Evolutionary conservation across 352 stramenopile species (phyloP).

Genomic region (Globisporangium apiculatum): DNA sequence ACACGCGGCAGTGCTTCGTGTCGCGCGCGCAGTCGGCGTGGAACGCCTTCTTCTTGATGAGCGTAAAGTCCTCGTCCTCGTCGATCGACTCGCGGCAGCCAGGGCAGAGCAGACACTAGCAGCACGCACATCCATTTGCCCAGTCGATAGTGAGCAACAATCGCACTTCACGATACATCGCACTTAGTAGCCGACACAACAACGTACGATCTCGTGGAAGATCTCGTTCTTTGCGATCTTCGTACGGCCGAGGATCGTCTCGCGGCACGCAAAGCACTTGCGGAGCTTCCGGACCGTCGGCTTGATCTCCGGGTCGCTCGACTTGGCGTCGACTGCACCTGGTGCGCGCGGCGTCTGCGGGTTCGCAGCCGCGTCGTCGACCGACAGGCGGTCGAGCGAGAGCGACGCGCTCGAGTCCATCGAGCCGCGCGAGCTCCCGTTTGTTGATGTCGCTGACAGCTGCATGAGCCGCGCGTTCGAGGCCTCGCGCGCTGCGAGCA

Average conservation of each 20-base stretch:
- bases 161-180: background rate
- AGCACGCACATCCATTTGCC: too few species aligned
- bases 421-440: constrained; percentile 13
- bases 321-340: constrained; percentile 46
- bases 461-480: constrained; percentile 72
- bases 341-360: constrained; percentile 30
- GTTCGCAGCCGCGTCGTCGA: constrained; percentile 21
- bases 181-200: too few species aligned
- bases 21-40: constrained; percentile 67
- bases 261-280: constrained; percentile 76
- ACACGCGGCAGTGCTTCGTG: constrained; percentile 57
- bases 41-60: constrained; percentile 82
- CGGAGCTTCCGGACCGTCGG: constrained; percentile 62
- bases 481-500: constrained; percentile 61
- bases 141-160: background rate
- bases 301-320: constrained; percentile 43
- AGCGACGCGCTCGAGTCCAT: constrained; percentile 25
- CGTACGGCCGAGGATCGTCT: constrained; percentile 77
- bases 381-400: constrained; percentile 22
- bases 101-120: constrained; percentile 63
- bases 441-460: constrained; percentile 27
- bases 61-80: constrained; percentile 67
- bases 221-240: constrained; percentile 72
- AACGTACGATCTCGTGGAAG: constrained; percentile 73
- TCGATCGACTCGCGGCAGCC: constrained; percentile 71